phyloP scores from a whole-genome alignment of 2,329 filamentous ascomycete species.

The Aspergillus udagawae region DNA sequence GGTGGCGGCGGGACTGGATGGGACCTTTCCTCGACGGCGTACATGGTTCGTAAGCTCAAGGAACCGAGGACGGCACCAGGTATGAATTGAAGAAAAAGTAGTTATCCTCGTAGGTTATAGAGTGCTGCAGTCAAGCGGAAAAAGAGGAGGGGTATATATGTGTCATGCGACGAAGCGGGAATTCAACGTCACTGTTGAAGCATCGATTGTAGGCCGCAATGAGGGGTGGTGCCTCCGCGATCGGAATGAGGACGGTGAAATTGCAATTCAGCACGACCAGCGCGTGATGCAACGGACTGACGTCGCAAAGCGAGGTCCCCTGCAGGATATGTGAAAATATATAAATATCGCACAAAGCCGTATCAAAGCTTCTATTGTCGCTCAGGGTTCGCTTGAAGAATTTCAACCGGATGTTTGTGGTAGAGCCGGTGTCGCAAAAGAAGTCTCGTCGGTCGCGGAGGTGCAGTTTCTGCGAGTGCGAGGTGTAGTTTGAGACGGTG shows the following conservation, averaged over 20 bases:
- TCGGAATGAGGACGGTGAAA: conserved; percentile 5
- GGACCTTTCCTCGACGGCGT: conserved; percentile 35
- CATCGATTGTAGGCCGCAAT: conserved; percentile 21
- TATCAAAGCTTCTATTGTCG: neutral
- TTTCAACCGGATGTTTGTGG: neutral
- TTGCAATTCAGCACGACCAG: conserved; percentile 3
- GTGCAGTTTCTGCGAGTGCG: conserved; percentile 4
- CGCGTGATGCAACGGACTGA: neutral
- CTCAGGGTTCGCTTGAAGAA: neutral
- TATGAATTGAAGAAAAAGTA: conserved; percentile 4
- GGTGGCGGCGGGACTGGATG: conserved; percentile 33
- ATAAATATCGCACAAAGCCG: neutral
- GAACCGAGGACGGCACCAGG: conserved; percentile 19
- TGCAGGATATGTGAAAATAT: neutral
- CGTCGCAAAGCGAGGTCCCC: neutral
- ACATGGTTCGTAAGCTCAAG: conserved; percentile 31
- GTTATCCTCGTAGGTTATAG: conserved; percentile 1
- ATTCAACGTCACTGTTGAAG: conserved; percentile 13
- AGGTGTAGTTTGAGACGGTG: neutral
- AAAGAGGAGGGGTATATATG: conserved; percentile 6
- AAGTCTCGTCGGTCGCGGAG: conserved; percentile 1
- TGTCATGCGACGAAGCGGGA: conserved; percentile 20
- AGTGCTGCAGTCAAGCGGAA: conserved; percentile 4
- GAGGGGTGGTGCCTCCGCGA: conserved; percentile 10
- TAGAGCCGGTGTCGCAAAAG: neutral